These are phyloP conservation scores for Trichoderma brevicompactum DNA, from an alignment of 2,329 filamentous ascomycete genomes.

Conservation along the genomic window DNA sequence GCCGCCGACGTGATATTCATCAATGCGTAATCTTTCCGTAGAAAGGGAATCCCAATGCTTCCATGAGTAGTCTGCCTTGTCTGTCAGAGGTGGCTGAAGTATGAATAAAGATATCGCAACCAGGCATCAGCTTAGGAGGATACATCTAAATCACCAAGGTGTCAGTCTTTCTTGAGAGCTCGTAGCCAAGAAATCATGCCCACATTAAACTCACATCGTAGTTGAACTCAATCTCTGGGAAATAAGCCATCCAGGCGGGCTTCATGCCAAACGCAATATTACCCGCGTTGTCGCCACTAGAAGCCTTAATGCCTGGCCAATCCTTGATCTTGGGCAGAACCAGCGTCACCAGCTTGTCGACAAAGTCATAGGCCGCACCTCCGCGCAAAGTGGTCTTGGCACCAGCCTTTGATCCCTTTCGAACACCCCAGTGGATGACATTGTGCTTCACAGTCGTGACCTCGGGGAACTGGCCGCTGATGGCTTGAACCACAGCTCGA, in stretches of 20 bases:
- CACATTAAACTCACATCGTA: slow-evolving; percentile 72
- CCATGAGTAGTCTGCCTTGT: slow-evolving; percentile 74
- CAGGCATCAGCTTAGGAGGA: slow-evolving; percentile 75
- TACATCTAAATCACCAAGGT: slow-evolving; percentile 53
- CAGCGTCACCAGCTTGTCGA: slow-evolving; percentile 87
- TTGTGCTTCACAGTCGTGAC: slow-evolving; percentile 72
- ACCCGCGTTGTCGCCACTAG: slow-evolving; percentile 82
- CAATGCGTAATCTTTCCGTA: slow-evolving; percentile 68
- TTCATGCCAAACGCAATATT: slow-evolving; percentile 84
- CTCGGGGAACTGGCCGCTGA: slow-evolving; percentile 75
- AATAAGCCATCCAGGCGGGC: slow-evolving; percentile 75
- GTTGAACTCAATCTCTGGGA: slow-evolving; percentile 94
- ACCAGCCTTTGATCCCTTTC: slow-evolving; percentile 71
- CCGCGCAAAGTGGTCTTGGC: slow-evolving; percentile 78
- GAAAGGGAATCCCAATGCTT: slow-evolving; percentile 65
- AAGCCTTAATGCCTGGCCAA: slow-evolving; percentile 71
- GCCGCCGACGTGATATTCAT: slow-evolving; percentile 22
- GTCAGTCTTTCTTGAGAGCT: not conserved
- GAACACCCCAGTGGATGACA: slow-evolving; percentile 76
- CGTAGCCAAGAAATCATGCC: not conserved
- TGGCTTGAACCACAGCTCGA: slow-evolving; percentile 81
- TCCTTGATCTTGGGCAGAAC: slow-evolving; percentile 97
- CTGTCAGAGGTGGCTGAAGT: slow-evolving; percentile 84
- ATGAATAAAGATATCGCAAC: slow-evolving; percentile 80
- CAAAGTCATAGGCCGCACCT: slow-evolving; percentile 84